Base-by-base conservation (phyloP, 192 early-diverging fungal species). In the Chytriomyces sp. region DNA sequence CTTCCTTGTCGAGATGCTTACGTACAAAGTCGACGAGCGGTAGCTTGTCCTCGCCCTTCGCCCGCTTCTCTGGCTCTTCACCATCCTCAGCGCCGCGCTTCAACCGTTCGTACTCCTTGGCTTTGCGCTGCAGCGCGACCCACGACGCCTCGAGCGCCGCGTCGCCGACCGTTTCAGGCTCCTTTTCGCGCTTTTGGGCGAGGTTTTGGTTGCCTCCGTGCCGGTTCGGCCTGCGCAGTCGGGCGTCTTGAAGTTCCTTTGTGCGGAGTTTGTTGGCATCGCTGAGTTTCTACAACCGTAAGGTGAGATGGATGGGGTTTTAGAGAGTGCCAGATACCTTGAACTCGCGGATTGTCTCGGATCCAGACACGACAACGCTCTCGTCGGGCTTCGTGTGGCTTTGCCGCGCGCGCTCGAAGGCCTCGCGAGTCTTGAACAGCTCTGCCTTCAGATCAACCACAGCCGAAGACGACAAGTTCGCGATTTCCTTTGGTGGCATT, bases 21-120 rank as follows among this genome's bases (percentile, higher is more conserved):
- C 78, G 64, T 34, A 89, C 77, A 75, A 90, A 90, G 38, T 91
- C 89, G 2, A 91, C 82, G 32, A 91, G 60, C 6, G 82, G 25
- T 10, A 80, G 78, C 38, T 83, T 81, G 5, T 84, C 75, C 19
- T 68, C 65, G 14, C 44, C 83, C 41, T 0, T 60, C 71, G 52
- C 25, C 71, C 49, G 12, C 73, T 17, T 56, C n/a, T 52, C 49
- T 1, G 22, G 26, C n/a, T 64, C 77, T 17, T 72, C 75, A 22
- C 30, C 65, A 5, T 76, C 70, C 2, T 77, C 69, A 19, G 72
- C 77, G 30, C 82, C 77, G 73, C 73, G 31, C 64, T 77, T 68
- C 36, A 88, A 31, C 58, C 74, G 54, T n/a, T 89, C 88, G 60
- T 91, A 91, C 36, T 89, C 65, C 39, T 77, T 78, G n/a, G 89